Evolutionary conservation across 192 early-diverging fungal species (phyloP).

Genomic region (Chytriomyces confervae): DNA sequence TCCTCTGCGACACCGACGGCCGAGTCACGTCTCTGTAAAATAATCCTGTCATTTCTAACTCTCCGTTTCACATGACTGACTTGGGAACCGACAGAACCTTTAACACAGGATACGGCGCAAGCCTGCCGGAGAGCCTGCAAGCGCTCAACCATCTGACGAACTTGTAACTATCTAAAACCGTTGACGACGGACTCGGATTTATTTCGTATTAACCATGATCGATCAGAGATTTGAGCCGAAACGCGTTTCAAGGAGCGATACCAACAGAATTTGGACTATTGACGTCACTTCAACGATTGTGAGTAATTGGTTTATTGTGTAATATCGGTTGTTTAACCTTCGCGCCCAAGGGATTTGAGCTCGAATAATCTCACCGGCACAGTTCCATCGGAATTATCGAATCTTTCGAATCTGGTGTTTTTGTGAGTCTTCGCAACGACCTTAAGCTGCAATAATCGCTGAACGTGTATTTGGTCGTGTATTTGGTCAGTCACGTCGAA

Average conservation of each 20-base stretch:
- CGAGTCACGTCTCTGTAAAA: not conserved
- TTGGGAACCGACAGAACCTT: not conserved
- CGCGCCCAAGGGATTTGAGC: not conserved
- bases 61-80: not conserved
- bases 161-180: not conserved
- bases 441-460: not conserved
- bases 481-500: not conserved
- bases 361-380: not conserved
- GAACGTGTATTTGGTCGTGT: not conserved
- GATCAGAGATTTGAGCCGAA: not conserved
- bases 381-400: not conserved
- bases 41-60: not conserved
- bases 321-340: not conserved
- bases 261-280: not conserved
- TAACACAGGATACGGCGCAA: not conserved
- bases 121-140: not conserved
- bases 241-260: not conserved
- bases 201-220: not conserved
- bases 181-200: not conserved
- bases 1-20: not conserved
- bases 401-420: not conserved
- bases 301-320: not conserved
- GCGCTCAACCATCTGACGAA: not conserved
- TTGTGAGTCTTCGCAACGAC: not conserved
- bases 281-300: not conserved